phyloP scores from a whole-genome alignment of 1,139 yeast genomes.

The Saccharomyces hybrid region DNA sequence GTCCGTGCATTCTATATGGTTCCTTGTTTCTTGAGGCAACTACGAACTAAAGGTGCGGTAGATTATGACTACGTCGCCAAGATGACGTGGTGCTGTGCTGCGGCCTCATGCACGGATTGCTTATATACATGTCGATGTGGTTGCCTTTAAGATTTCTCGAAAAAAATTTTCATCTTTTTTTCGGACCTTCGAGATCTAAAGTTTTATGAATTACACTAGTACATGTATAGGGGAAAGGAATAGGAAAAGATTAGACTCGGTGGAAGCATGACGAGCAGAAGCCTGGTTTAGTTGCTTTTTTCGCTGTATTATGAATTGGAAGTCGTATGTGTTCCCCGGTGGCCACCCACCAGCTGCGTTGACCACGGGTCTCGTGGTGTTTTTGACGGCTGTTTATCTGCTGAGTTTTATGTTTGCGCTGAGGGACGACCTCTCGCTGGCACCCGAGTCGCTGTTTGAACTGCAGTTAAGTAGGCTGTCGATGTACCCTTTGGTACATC shows the following conservation, averaged over 20 bases:
- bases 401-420: slow-evolving; percentile 32
- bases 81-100: not conserved
- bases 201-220: not conserved
- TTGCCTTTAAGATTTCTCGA: not conserved
- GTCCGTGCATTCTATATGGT: slow-evolving; percentile 5
- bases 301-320: slow-evolving; percentile 6
- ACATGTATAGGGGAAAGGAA: not conserved
- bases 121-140: not conserved
- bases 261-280: not conserved
- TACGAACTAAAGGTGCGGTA: not conserved
- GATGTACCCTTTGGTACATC: slow-evolving; percentile 68
- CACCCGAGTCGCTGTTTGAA: slow-evolving; percentile 49
- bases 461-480: slow-evolving; percentile 59
- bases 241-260: not conserved
- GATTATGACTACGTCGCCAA: not conserved
- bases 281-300: not conserved
- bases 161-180: not conserved
- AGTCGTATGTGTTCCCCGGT: slow-evolving; percentile 18
- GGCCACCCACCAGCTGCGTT: slow-evolving; percentile 51
- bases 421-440: slow-evolving; percentile 37
- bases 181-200: not conserved
- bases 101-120: not conserved
- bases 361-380: slow-evolving; percentile 55
- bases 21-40: not conserved
- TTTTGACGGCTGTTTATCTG: slow-evolving; percentile 39